These are phyloP conservation scores for Pseudonitzschia multistriata DNA, from an alignment of 108 stramenopile genomes.

Conservation along the genomic window DNA sequence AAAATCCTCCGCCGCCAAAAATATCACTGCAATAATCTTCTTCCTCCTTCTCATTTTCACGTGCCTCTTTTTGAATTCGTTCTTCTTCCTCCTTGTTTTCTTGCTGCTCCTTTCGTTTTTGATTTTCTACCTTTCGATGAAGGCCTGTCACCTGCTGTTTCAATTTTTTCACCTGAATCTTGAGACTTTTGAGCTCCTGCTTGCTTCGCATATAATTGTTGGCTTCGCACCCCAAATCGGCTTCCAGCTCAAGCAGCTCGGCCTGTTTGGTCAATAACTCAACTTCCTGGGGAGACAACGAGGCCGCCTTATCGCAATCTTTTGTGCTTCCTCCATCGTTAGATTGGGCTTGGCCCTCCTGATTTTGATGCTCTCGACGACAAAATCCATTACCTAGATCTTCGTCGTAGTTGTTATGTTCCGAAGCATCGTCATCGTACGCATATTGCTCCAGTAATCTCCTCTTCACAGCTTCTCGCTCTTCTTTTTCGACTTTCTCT, in stretches of 20 bases:
- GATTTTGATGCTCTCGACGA: background rate
- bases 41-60: constrained; percentile 2
- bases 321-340: background rate
- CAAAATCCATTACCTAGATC: background rate
- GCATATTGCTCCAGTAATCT: constrained; percentile 57
- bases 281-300: constrained; percentile 13
- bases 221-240: constrained; percentile 61
- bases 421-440: constrained; percentile 17
- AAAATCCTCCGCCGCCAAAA: constrained; percentile 16
- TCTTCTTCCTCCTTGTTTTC: constrained; percentile 11
- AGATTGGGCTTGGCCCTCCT: background rate
- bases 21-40: constrained; percentile 10
- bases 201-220: constrained; percentile 78
- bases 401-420: constrained; percentile 8
- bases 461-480: constrained; percentile 26
- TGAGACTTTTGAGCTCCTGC: constrained; percentile 58
- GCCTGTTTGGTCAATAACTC: constrained; percentile 23
- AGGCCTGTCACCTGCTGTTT: constrained; percentile 40
- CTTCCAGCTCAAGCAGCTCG: constrained; percentile 45
- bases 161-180: constrained; percentile 46
- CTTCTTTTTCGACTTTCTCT: background rate
- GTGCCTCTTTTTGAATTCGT: background rate
- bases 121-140: constrained; percentile 41
- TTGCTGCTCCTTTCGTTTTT: constrained; percentile 29
- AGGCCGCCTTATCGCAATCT: background rate